Conservation (phyloP, 2,329 filamentous ascomycete genomes). For the Chaetomiaceae sp. region DNA sequence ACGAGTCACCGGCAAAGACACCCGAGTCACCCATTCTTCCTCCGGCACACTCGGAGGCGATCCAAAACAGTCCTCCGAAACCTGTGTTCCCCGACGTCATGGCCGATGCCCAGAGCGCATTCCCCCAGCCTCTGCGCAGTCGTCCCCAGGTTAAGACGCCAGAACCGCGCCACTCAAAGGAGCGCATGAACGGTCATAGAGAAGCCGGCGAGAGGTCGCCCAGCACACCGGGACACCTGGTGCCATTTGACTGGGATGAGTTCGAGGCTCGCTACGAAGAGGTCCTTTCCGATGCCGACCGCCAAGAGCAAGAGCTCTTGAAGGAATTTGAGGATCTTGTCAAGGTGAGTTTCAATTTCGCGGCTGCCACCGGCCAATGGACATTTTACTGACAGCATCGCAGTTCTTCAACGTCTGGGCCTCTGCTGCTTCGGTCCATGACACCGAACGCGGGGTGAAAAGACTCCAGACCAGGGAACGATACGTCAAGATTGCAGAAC, state of each 20-base stretch:
- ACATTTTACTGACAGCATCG: constrained; percentile 4
- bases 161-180: constrained; percentile 26
- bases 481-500: constrained; percentile 71
- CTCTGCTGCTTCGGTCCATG: constrained; percentile 63
- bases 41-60: constrained; percentile 10
- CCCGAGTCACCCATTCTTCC: constrained; percentile 22
- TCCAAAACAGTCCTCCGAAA: constrained; percentile 7
- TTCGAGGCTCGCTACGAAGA: constrained; percentile 66
- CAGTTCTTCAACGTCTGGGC: constrained; percentile 82
- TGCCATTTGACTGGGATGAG: constrained; percentile 69
- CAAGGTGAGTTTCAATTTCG: constrained; percentile 45
- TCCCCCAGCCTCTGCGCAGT: constrained; percentile 16
- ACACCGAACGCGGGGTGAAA: constrained; percentile 72
- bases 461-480: constrained; percentile 74
- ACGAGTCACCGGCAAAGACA: constrained; percentile 13
- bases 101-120: constrained; percentile 12
- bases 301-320: constrained; percentile 60
- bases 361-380: neutral
- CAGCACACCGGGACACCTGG: constrained; percentile 50
- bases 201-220: constrained; percentile 33
- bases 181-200: constrained; percentile 26
- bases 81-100: constrained; percentile 16
- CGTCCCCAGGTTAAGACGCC: constrained; percentile 27
- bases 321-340: constrained; percentile 65
- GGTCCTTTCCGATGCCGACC: constrained; percentile 58